These are phyloP conservation scores for Starmerella sirachaensis DNA, from an alignment of 805 yeast genomes.

Conservation along the genomic window DNA sequence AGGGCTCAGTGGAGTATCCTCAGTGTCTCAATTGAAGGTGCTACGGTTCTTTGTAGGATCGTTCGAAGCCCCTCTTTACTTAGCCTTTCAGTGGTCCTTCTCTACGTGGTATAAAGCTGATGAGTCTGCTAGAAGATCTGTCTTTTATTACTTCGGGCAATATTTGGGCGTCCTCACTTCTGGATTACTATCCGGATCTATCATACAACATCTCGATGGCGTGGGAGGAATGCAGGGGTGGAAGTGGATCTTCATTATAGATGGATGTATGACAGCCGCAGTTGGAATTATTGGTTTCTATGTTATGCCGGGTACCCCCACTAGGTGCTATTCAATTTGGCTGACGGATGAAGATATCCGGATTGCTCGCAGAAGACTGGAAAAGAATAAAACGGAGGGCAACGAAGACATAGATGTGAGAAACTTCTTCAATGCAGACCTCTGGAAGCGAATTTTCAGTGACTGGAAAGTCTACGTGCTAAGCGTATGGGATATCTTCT, in stretches of 20 bases:
- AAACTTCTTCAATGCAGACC: constrained; percentile 31
- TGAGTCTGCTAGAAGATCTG: constrained; percentile 55
- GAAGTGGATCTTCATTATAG: constrained; percentile 65
- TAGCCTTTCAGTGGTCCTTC: constrained; percentile 31
- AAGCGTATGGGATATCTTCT: constrained; percentile 42
- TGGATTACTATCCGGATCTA: constrained; percentile 50
- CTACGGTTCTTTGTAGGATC: constrained; percentile 56
- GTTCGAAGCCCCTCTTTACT: constrained; percentile 55
- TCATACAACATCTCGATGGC: constrained; percentile 38
- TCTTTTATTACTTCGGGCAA: constrained; percentile 47
- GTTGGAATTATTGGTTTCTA: constrained; percentile 47
- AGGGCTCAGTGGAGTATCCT: constrained; percentile 39
- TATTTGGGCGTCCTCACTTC: constrained; percentile 52
- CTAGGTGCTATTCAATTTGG: constrained; percentile 40
- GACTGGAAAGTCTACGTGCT: constrained; percentile 51
- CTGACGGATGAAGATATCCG: constrained; percentile 46
- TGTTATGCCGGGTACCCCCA: constrained; percentile 56
- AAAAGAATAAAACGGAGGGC: constrained; percentile 13
- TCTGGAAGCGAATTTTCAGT: constrained; percentile 43
- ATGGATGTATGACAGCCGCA: constrained; percentile 46
- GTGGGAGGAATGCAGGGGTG: constrained; percentile 46
- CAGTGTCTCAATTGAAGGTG: constrained; percentile 42
- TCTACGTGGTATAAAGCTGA: constrained; percentile 47
- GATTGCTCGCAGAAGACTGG: constrained; percentile 37
- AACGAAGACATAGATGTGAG: constrained; percentile 12